A percentile compares a stretch with the other conserved stretches of the same genome.
These are phyloP conservation scores for Poa annua DNA, from an alignment of 176 grass and related monocot species.

Conservation along the genomic window DNA sequence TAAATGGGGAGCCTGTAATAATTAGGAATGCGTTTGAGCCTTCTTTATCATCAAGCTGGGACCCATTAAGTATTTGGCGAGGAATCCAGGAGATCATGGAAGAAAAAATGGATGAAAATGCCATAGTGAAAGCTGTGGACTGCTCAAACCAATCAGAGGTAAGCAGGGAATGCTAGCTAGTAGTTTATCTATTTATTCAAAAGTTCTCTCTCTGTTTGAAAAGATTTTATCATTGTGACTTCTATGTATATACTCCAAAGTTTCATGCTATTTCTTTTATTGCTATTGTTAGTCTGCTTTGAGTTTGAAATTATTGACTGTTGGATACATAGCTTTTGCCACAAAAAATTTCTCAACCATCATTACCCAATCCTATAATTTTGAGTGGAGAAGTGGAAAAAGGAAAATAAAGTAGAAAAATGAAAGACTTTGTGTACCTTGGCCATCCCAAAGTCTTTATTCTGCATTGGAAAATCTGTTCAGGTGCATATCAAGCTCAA, in stretches of 20 bases:
- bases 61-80: conserved; percentile 83
- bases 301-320: conserved; percentile 9
- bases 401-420: not conserved
- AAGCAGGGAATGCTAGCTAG: conserved; percentile 30
- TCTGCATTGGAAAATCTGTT: conserved; percentile 26
- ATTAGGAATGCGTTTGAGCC: conserved; percentile 77
- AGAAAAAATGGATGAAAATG: conserved; percentile 71
- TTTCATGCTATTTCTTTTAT: conserved; percentile 16
- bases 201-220: conserved; percentile 24
- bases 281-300: conserved; percentile 25
- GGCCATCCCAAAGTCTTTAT: conserved; percentile 32
- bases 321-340: conserved; percentile 19
- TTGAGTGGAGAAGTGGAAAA: conserved; percentile 16
- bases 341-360: conserved; percentile 7
- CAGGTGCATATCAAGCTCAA: conserved; percentile 89
- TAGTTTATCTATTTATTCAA: conserved; percentile 16
- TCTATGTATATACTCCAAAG: conserved; percentile 12
- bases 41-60: conserved; percentile 82
- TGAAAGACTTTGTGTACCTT: conserved; percentile 15
- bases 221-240: conserved; percentile 1
- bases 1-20: conserved; percentile 79
- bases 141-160: conserved; percentile 80
- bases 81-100: conserved; percentile 79
- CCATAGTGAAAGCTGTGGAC: conserved; percentile 78
- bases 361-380: conserved; percentile 2